Evolutionary conservation across 345 rosid species (phyloP), one percentile per base, ranked within the genome.

Genomic region (Populus nigra): DNA sequence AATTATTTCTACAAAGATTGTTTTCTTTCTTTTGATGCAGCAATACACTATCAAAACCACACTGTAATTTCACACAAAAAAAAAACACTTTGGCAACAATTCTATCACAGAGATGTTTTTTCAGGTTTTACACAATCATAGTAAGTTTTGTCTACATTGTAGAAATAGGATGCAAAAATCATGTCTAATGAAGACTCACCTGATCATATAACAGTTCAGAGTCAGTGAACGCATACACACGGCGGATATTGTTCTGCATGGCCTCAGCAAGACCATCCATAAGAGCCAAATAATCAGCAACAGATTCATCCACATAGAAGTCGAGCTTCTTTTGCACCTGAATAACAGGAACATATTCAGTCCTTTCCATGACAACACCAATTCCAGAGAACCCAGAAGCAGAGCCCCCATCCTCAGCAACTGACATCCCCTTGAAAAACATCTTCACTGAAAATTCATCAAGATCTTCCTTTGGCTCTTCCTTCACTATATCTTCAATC

Each of bases 271-370:
- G 88, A 72, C 98, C 99, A 81, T 96, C 97, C 91, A 96, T 76
- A 10, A 96, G 77, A 74, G 97, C 99, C 74, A 96, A 81, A 86
- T 93, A 93, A 78, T 90, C 88, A 57, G 92, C 99, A 59, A 96
- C 96, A 25, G 90, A 84, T 73, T 90, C 96, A 38, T 92, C 96
- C 53, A 89, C 97, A 80, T 78, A 85, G 85, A 93, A 91, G 50
- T 90, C 93, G 82, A 96, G 92, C 86, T 89, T 96, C 85, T 96
- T 96, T 86, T 96, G 99, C 74, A 93, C 89, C 82, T 88, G 97
- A 81, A 93, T 84, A 50, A 82, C 73, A 29, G 94, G 91, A 79
- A 74, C 39, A 73, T 79, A 74, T 36, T 80, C 79, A n/a, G 83
- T 73, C 79, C 93, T 89, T 84, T 96, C 94, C 87, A 93, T 91